These are phyloP conservation scores for Phytopythium cucurbitacearum DNA, from an alignment of 352 stramenopile genomes.

Conservation along the genomic window DNA sequence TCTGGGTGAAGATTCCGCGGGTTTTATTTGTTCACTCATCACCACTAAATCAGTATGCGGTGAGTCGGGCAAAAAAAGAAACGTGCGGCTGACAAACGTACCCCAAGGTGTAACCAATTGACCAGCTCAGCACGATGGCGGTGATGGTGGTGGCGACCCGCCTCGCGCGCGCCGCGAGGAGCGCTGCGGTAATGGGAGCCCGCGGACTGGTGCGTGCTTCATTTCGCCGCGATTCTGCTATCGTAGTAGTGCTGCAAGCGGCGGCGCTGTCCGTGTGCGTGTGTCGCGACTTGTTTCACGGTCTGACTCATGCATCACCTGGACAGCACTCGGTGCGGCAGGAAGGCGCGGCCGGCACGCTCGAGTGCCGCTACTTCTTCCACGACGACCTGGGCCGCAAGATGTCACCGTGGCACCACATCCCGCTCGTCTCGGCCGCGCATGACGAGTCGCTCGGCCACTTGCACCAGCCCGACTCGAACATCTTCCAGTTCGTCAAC, in stretches of 20 bases:
- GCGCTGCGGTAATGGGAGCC: no score
- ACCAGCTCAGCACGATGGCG: no score
- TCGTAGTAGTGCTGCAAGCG: neutral
- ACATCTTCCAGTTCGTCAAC: conserved; percentile 91
- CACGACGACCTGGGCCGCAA: conserved; percentile 65
- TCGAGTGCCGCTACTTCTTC: conserved; percentile 83
- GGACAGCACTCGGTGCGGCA: conserved; percentile 62
- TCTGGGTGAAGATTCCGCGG: neutral
- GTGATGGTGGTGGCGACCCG: no score
- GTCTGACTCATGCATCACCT: neutral
- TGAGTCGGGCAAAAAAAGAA: no score
- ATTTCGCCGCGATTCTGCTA: neutral
- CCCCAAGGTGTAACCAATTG: no score
- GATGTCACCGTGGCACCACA: conserved; percentile 92
- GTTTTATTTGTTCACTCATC: no score
- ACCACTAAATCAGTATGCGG: no score
- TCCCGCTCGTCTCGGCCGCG: conserved; percentile 73
- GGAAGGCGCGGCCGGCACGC: conserved; percentile 52
- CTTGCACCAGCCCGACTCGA: conserved; percentile 23
- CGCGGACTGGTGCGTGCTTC: no score
- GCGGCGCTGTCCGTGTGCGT: neutral
- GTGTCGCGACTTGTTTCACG: neutral
- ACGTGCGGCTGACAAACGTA: no score
- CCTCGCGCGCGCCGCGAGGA: no score
- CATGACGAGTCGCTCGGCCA: conserved; percentile 20